Conservation (phyloP, 2,329 filamentous ascomycete species). For the Aaosphaeria pasadenensis region DNA sequence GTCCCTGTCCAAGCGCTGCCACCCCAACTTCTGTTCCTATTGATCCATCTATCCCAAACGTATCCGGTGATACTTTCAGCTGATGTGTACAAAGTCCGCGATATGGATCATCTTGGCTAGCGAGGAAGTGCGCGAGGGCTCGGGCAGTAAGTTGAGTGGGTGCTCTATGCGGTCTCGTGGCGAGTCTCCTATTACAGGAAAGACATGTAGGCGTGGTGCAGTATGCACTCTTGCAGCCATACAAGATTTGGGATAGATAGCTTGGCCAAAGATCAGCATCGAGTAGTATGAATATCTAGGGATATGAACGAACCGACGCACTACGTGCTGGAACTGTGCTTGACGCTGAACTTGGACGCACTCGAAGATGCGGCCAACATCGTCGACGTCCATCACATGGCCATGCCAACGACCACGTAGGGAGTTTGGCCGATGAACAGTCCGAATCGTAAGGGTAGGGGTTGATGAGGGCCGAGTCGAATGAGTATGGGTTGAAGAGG, state of each 20-base stretch:
- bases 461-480: no score
- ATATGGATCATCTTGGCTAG: constrained; percentile 75
- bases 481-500: no score
- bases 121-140: constrained; percentile 75
- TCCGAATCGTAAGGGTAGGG: no score
- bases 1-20: background rate
- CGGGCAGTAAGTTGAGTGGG: constrained; percentile 81
- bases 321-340: constrained; percentile 28
- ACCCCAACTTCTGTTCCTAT: background rate
- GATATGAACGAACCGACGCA: constrained; percentile 20
- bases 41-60: constrained; percentile 18
- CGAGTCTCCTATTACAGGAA: constrained; percentile 68
- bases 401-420: no score
- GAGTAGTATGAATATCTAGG: background rate
- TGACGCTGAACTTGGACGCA: constrained; percentile 25
- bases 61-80: constrained; percentile 29
- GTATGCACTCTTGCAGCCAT: constrained; percentile 67
- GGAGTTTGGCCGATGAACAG: no score
- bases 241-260: constrained; percentile 76
- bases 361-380: constrained; percentile 27
- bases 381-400: constrained; percentile 18
- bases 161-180: constrained; percentile 67
- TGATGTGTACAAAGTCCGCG: constrained; percentile 61
- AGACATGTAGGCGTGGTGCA: constrained; percentile 79
- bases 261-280: constrained; percentile 42